These are phyloP conservation scores for Poteriospumella lacustris DNA, from an alignment of 108 stramenopile species.

Conservation along the genomic window DNA sequence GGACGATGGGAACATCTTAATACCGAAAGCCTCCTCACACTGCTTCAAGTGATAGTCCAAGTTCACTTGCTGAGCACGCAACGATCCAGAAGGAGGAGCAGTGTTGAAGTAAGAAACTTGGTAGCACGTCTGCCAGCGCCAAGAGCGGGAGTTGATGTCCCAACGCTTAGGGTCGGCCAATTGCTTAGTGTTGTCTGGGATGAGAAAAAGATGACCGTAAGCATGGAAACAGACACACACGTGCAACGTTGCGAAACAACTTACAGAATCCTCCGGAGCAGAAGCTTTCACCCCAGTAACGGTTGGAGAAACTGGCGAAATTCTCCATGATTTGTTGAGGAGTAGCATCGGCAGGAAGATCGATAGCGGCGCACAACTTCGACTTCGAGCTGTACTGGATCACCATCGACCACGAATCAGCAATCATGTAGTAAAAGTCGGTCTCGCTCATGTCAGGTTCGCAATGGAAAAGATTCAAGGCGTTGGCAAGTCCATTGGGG, in stretches of 20 bases:
- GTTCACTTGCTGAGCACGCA: conserved; percentile 23
- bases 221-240: no score
- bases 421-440: conserved; percentile 43
- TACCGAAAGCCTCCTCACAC: conserved; percentile 31
- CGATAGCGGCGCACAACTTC: conserved; percentile 22
- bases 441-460: conserved; percentile 24
- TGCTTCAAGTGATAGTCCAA: conserved; percentile 38
- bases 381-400: conserved; percentile 34
- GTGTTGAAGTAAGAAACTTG: conserved; percentile 35
- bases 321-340: neutral
- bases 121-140: conserved; percentile 38
- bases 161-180: neutral
- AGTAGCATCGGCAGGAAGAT: neutral
- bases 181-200: conserved; percentile 32
- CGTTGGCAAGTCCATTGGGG: neutral
- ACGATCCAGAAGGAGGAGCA: conserved; percentile 18
- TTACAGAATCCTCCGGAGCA: conserved; percentile 31
- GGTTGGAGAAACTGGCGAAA: conserved; percentile 30
- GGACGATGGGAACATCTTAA: conserved; percentile 1
- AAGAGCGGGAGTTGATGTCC: conserved; percentile 32
- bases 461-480: conserved; percentile 19
- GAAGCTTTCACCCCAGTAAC: conserved; percentile 28
- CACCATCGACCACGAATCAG: conserved; percentile 34
- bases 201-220: no score
- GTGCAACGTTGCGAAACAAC: no score